Evolutionary conservation across 306 rosid species (phyloP).

Genomic region (Rubus idaeus): DNA sequence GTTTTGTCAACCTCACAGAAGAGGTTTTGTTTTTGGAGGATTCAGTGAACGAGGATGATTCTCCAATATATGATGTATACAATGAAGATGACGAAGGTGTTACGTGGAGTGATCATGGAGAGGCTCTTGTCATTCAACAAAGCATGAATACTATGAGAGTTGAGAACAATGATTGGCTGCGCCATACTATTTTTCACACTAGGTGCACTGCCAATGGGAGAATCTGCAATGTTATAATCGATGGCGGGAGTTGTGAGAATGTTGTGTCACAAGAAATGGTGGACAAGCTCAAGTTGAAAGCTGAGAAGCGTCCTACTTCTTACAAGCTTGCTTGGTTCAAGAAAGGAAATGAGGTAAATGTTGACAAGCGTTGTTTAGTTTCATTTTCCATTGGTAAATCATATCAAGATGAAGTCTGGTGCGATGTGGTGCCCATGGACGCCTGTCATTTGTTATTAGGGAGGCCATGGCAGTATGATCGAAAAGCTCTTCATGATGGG

Average conservation of each 20-base stretch:
- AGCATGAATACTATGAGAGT: background rate
- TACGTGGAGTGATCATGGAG: background rate
- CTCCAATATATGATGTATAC: background rate
- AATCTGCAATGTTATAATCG: background rate
- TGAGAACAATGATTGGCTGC: background rate
- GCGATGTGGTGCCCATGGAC: too few relatives aligned
- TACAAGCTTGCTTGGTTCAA: too few relatives aligned
- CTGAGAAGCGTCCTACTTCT: too few relatives aligned
- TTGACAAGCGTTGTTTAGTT: too few relatives aligned
- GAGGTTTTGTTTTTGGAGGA: background rate
- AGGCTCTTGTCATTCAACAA: background rate
- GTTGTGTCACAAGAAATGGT: too few relatives aligned
- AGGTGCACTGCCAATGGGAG: background rate
- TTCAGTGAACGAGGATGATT: background rate
- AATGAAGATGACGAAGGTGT: background rate
- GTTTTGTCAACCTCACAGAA: background rate
- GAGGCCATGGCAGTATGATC: too few relatives aligned
- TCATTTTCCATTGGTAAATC: too few relatives aligned
- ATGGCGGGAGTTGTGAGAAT: background rate
- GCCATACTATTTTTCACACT: background rate
- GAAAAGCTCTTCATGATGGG: too few relatives aligned
- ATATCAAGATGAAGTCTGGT: too few relatives aligned
- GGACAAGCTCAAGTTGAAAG: too few relatives aligned
- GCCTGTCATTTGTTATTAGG: too few relatives aligned
- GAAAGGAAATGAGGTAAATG: too few relatives aligned